Evolutionary conservation across 805 yeast genomes (phyloP).

Genomic region (Metschnikowia continentalis): DNA sequence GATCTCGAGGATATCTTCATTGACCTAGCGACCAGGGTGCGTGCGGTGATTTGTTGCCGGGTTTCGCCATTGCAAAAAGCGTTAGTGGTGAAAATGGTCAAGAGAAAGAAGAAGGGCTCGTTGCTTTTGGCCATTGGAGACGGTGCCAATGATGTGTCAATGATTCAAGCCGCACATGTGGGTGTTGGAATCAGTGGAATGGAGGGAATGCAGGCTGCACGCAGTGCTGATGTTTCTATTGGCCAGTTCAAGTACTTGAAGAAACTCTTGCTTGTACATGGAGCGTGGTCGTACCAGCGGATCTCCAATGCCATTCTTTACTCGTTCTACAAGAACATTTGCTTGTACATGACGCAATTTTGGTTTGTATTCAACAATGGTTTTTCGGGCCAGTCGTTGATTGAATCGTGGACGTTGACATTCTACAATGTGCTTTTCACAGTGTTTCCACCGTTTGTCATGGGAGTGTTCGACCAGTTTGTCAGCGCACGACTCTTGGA

Average conservation of each 20-base stretch:
- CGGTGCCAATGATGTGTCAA: constrained; percentile 98
- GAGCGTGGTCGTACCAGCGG: constrained; percentile 96
- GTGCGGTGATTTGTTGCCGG: constrained; percentile 96
- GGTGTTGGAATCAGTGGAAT: constrained; percentile 99
- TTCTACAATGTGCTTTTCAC: constrained; percentile 93
- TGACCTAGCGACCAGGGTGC: constrained; percentile 79
- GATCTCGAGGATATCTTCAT: constrained; percentile 75
- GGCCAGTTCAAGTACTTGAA: constrained; percentile 89
- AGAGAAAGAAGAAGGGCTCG: constrained; percentile 67
- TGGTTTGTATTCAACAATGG: constrained; percentile 95
- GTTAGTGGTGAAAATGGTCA: constrained; percentile 89
- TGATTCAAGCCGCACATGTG: constrained; percentile 99
- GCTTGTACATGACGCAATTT: constrained; percentile 95
- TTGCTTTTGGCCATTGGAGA: constrained; percentile 91
- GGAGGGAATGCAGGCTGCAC: constrained; percentile 99
- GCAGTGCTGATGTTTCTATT: constrained; percentile 95
- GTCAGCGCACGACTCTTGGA: constrained; percentile 85
- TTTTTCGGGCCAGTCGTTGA: constrained; percentile 91
- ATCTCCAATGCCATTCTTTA: constrained; percentile 88
- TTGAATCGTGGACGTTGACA: constrained; percentile 97
- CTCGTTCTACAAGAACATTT: constrained; percentile 93
- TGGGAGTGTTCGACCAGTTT: constrained; percentile 96
- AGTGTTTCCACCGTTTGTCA: constrained; percentile 90
- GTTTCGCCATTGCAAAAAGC: constrained; percentile 98
- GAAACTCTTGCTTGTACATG: constrained; percentile 86